Conservation (phyloP, 1,284 basidiomycete genomes). For the Earliella scabrosa region DNA sequence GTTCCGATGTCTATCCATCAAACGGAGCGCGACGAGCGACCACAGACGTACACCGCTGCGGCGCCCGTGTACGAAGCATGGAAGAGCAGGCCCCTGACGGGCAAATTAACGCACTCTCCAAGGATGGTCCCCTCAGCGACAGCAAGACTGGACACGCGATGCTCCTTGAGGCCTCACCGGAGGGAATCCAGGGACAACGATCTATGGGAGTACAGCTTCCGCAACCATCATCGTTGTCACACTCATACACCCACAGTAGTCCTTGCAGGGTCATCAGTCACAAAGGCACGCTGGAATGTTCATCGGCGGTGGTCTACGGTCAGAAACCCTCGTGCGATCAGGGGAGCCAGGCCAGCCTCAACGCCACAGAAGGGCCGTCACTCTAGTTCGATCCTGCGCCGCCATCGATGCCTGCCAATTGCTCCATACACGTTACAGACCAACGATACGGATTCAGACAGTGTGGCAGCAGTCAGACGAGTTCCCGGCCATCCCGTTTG, state of each 20-base stretch:
- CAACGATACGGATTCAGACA: not conserved
- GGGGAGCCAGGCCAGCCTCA: too few species aligned
- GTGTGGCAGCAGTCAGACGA: conserved; percentile 12
- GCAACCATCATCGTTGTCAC: not conserved
- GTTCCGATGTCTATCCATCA: not conserved
- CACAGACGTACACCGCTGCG: not conserved
- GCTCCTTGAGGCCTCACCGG: not conserved
- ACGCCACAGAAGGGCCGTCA: not conserved
- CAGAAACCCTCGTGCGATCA: too few species aligned
- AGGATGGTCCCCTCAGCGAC: not conserved
- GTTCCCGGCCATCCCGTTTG: conserved; percentile 44
- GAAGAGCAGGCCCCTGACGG: not conserved
- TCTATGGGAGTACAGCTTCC: not conserved
- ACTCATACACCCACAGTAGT: not conserved
- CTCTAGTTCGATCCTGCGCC: not conserved
- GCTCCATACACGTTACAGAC: not conserved
- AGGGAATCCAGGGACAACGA: not conserved
- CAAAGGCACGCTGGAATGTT: not conserved
- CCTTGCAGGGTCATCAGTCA: not conserved
- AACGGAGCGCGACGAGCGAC: not conserved
- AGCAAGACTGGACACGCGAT: not conserved
- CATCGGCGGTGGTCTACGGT: not conserved
- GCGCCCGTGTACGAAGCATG: not conserved
- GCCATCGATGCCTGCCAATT: not conserved
- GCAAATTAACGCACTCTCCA: not conserved